Base-by-base conservation (phyloP, 371 early-diverging fungal genomes). In the Mortierella sp. region DNA sequence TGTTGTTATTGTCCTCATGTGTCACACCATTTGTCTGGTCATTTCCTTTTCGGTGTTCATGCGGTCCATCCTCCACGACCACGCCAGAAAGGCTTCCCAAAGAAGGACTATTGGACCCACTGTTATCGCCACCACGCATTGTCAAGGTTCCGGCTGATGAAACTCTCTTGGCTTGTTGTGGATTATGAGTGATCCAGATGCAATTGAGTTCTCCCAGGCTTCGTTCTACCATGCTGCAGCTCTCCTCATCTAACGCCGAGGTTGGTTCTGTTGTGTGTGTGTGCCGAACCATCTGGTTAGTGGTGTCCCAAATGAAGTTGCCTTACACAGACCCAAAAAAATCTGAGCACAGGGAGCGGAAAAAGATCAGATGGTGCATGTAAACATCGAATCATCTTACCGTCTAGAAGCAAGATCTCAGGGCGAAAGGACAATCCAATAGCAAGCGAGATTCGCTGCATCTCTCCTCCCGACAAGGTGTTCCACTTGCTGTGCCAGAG, bases 381-480 rank as follows among this genome's bases (percentile, higher is more conserved):
- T 0, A 14, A 24, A n/a, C 37, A 39, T 29, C 19, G 12, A 29
- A 37, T 31, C 24, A 34, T 10, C 61, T 55, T 85, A 90, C 93
- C 93, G 79, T 96, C 96, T 2, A 96, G 82, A 22, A 96, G 79
- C 58, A 96, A 72, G 12, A 95, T 80, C 19, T 89, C 85, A 5
- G 96, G 94, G n/a, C 90, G 86, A 47, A 89, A 80, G n/a, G 94
- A 87, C 16, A 94, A 70, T 12, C 92, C 95, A 51, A 95, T 90
- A 0, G 95, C 95, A 44, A 96, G 71, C 0, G 91, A 82, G 54
- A 89, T 85, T 22, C 96, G 85, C 65, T 96, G 96, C 76, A 87
- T 88, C 79, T 96, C 95, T 43, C 96, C 96, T 31, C 96, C 96
- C 16, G 94, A 94, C 13, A 96, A 80, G 22, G 85, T 88, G 40